Base-by-base conservation (phyloP, 2,329 filamentous ascomycete genomes). In the Aspergillus fumigatiaffinis region DNA sequence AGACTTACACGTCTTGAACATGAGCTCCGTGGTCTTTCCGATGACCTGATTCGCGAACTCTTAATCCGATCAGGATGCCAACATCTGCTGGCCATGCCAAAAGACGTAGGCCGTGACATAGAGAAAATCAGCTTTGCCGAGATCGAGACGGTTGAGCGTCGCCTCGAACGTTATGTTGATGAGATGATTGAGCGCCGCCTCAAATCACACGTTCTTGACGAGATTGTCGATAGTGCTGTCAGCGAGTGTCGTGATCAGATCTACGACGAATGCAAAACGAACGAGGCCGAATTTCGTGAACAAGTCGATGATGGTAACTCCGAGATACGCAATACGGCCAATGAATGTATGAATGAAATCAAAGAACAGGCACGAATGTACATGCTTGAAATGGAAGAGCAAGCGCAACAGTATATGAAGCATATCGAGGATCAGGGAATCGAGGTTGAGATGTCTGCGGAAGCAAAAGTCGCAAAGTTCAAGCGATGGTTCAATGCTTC, bases 61-160 rank as follows among this genome's bases (percentile, higher is more conserved):
- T 57, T 65, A 46, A 59, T 61, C 48, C 55, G 47, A 54, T 49
- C 52, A 50, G 58, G 62, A 48, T 61, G 49, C 47, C 38, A 51
- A 59, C 58, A 64, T 59, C 52, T 65, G 28, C 61, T 65, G 26
- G 63, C 56, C 55, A 50, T 29, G 25, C 54, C 58, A 54, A 25
- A 59, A 41, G 38, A 53, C 21, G 53, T 56, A 55, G 54, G 61
- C 52, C 20, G 28, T 52, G 56, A 44, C 35, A 52, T 17, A 25
- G 55, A 57, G 42, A 57, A 52, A 48, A 32, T 51, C 56, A 48
- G 20, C 26, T 52, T 50, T 54, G n/a, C 55, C 41, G 38, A 55
- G 20, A 41, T 51, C 46, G 51, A 57, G 29, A 52, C 53, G 53
- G 44, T 61, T 26, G 61, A 60, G 20, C 57, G 41, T 9, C 59